Evolutionary conservation across 495 filamentous ascomycete species (phyloP).

Genomic region (Talaromyces trachyspermus): DNA sequence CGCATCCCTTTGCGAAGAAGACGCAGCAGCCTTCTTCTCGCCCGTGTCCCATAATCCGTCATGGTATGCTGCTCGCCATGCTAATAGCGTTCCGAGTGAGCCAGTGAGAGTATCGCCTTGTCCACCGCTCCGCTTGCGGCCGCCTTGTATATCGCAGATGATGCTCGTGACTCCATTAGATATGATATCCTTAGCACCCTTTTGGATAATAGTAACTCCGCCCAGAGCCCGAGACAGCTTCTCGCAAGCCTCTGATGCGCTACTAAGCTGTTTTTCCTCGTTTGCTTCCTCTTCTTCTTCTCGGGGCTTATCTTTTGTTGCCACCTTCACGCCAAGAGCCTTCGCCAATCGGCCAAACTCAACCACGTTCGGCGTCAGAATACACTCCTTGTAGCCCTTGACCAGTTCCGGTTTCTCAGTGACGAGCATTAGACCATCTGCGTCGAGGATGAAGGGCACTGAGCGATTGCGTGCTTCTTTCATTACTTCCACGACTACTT

Average conservation of each 20-base stretch:
- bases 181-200: constrained; percentile 79
- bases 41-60: constrained; percentile 70
- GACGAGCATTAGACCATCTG: constrained; percentile 77
- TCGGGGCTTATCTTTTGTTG: constrained; percentile 34
- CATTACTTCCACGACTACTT: constrained; percentile 74
- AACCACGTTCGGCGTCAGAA: constrained; percentile 89
- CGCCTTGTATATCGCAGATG: constrained; percentile 67
- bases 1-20: constrained; percentile 25
- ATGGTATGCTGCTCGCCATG: constrained; percentile 79
- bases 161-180: constrained; percentile 71
- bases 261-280: constrained; percentile 35
- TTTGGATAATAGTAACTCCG: constrained; percentile 86
- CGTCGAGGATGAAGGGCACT: constrained; percentile 85
- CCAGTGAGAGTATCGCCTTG: constrained; percentile 96
- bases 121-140: constrained; percentile 83
- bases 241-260: constrained; percentile 52
- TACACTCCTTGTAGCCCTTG: constrained; percentile 71
- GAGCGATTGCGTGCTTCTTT: constrained; percentile 63
- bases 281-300: constrained; percentile 24
- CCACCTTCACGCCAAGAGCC: constrained; percentile 51
- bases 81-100: constrained; percentile 77
- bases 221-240: constrained; percentile 70
- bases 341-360: constrained; percentile 83
- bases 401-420: constrained; percentile 70
- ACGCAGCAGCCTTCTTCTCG: constrained; percentile 40